Evolutionary conservation across 106 monocot genomes (phyloP).

Genomic region (Dioscorea alata): DNA sequence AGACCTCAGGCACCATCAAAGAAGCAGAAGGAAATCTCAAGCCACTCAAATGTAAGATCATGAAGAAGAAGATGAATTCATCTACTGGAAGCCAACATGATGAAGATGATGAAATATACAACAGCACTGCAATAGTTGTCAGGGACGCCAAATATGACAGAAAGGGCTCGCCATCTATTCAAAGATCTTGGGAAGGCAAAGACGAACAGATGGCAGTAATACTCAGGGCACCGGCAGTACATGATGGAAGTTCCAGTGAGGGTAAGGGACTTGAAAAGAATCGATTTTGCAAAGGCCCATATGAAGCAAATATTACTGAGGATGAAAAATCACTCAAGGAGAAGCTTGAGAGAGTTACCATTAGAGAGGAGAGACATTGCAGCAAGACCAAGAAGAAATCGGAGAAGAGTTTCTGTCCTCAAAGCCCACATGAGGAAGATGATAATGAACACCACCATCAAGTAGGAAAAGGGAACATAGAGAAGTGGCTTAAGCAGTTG

Average conservation of each 20-base stretch:
- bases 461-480: constrained; percentile 62
- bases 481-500: constrained; percentile 68
- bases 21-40: too few relatives aligned
- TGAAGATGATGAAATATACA: not conserved
- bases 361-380: not conserved
- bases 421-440: constrained; percentile 4
- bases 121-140: too few relatives aligned
- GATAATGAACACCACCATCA: constrained; percentile 32
- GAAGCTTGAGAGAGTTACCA: constrained; percentile 8
- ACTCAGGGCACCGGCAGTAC: not conserved
- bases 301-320: constrained; percentile 1
- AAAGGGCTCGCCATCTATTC: not conserved
- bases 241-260: constrained; percentile 2
- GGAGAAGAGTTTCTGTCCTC: not conserved
- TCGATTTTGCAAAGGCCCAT: not conserved
- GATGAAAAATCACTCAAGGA: constrained; percentile 6
- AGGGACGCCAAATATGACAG: not conserved
- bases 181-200: constrained; percentile 13
- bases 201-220: not conserved
- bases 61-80: constrained; percentile 10
- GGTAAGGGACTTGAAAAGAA: not conserved
- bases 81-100: not conserved
- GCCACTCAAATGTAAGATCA: too few relatives aligned
- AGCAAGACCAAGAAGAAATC: not conserved
- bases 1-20: too few relatives aligned